A percentile compares a stretch with the other conserved stretches of the same genome.
Conservation (phyloP, 176 grass and related monocot species). For the Oryza meridionalis region DNA sequence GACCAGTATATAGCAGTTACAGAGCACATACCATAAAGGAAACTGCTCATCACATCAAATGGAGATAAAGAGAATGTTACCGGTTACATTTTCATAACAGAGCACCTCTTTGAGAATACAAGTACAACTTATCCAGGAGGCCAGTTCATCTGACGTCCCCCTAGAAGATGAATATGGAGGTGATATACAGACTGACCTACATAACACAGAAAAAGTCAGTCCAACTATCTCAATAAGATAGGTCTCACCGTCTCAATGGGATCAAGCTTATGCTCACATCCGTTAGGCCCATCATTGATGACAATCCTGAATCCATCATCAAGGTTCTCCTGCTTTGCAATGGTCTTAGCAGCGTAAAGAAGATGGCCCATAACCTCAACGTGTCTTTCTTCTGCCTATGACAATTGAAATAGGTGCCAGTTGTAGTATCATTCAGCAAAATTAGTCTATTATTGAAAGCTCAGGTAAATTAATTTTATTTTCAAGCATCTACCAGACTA, state of each 20-base stretch:
- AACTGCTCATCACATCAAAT: neutral
- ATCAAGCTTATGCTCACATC: slow-evolving; percentile 49
- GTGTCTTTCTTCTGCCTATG: slow-evolving; percentile 71
- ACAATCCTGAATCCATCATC: slow-evolving; percentile 69
- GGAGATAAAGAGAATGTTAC: neutral
- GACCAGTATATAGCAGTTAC: neutral
- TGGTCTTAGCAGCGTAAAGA: slow-evolving; percentile 60
- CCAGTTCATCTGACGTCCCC: slow-evolving; percentile 79
- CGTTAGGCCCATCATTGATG: slow-evolving; percentile 68
- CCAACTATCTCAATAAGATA: slow-evolving; percentile 13
- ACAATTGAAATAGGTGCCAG: slow-evolving; percentile 2
- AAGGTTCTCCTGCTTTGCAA: slow-evolving; percentile 72
- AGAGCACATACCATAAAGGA: neutral
- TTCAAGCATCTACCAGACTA: slow-evolving; percentile 17
- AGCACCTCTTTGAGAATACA: neutral
- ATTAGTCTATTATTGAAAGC: neutral
- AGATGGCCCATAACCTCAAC: slow-evolving; percentile 59
- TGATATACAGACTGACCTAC: slow-evolving; percentile 85
- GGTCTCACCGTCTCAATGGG: neutral
- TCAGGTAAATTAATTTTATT: neutral
- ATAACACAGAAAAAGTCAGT: neutral
- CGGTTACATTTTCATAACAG: neutral
- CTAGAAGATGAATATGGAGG: slow-evolving; percentile 73
- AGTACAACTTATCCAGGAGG: slow-evolving; percentile 64
- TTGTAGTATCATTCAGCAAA: neutral